phyloP scores from a whole-genome alignment of 1,284 basidiomycete species.

The Naganishia liquefaciens region DNA sequence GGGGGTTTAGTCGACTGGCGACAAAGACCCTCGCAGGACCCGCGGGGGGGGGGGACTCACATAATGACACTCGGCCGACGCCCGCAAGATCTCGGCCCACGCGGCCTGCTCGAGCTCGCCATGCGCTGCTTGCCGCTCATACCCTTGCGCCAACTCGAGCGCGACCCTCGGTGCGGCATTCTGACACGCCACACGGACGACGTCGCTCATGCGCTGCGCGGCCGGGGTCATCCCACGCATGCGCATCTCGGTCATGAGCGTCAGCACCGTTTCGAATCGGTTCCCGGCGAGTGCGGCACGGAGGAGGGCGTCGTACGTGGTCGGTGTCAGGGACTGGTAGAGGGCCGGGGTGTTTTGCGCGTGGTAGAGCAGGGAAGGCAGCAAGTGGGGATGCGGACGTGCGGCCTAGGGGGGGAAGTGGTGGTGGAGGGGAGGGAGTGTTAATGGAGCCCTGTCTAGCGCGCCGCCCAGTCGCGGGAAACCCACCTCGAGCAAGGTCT shows the following conservation, averaged over 20 bases:
- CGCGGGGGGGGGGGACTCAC: constrained; percentile 37
- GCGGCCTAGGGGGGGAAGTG: constrained; percentile 17
- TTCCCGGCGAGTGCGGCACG: constrained; percentile 27
- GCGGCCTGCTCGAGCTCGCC: constrained; percentile 29
- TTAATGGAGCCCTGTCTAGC: too few species aligned
- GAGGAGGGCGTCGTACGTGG: constrained; percentile 39
- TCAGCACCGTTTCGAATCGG: constrained; percentile 41
- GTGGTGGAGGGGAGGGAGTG: too few species aligned
- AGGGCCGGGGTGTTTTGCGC: constrained; percentile 60
- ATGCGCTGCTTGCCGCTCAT: constrained; percentile 26
- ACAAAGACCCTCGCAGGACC: not conserved
- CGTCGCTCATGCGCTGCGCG: constrained; percentile 27
- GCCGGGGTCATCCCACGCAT: constrained; percentile 35
- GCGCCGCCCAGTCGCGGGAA: too few species aligned
- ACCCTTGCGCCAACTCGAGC: constrained; percentile 40
- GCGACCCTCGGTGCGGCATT: constrained; percentile 44
- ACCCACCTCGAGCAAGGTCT: constrained; percentile 43
- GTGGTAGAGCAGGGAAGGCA: constrained; percentile 74
- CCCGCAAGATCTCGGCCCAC: constrained; percentile 45
- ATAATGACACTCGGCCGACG: constrained; percentile 43
- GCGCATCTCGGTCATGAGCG: constrained; percentile 44
- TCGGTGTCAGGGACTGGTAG: constrained; percentile 20
- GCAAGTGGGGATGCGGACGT: constrained; percentile 68
- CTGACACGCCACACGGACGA: constrained; percentile 41
- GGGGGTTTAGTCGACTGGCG: too few species aligned